These are phyloP conservation scores for Colletotrichum sp. DNA, from an alignment of 2,329 filamentous ascomycete genomes.

Conservation along the genomic window DNA sequence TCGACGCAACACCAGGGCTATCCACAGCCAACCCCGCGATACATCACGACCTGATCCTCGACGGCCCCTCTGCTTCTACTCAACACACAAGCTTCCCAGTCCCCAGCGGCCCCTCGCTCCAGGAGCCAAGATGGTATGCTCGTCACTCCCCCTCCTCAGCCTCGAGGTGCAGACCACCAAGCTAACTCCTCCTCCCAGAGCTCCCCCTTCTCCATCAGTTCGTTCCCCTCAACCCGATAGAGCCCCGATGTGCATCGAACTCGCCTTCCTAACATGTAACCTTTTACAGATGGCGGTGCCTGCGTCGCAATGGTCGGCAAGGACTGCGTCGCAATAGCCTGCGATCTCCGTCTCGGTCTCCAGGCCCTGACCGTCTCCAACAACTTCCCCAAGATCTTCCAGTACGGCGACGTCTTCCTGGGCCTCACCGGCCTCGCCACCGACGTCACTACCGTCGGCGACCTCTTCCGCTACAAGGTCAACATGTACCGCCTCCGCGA, in stretches of 20 bases:
- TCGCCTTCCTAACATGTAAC: conserved; percentile 21
- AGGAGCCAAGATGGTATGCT: conserved; percentile 27
- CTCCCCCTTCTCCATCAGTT: conserved; percentile 96
- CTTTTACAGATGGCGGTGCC: conserved; percentile 76
- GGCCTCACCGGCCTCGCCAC: conserved; percentile 96
- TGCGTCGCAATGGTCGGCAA: conserved; percentile 99
- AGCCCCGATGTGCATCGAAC: conserved; percentile 1
- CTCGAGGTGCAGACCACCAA: conserved; percentile 26
- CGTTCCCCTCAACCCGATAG: conserved; percentile 31
- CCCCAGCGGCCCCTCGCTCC: conserved; percentile 6
- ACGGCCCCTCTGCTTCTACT: background rate
- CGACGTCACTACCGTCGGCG: conserved; percentile 91
- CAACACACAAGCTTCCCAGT: background rate
- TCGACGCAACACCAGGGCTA: conserved; percentile 6
- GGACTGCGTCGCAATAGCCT: conserved; percentile 99
- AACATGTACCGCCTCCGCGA: conserved; percentile 99
- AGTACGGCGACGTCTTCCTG: conserved; percentile 93
- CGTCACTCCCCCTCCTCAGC: conserved; percentile 6
- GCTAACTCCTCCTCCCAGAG: conserved; percentile 59
- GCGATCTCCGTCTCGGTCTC: conserved; percentile 95
- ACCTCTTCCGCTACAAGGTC: conserved; percentile 99
- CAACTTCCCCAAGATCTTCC: conserved; percentile 99
- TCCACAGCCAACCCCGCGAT: background rate
- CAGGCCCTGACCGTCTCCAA: conserved; percentile 97
- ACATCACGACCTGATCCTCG: background rate